Base-by-base conservation (phyloP, 306 rosid genomes). In the Begonia masoniana region DNA sequence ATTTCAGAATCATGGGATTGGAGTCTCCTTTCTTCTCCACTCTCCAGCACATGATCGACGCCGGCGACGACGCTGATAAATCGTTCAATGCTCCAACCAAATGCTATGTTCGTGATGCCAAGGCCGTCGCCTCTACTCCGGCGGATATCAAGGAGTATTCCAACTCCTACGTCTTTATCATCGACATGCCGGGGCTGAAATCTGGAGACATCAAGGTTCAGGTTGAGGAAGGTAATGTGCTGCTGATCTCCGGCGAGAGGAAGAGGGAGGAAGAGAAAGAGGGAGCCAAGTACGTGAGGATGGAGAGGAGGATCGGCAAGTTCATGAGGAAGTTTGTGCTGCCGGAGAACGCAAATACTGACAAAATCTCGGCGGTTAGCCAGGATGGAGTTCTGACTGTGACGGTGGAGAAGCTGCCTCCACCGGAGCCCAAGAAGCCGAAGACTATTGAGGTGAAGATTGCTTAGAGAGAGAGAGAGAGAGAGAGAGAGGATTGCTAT, bases 351-450 rank as follows among this genome's bases (percentile, higher is more conserved):
- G 96, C 88, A 0, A 73, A 91, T 17, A 62, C 56, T 0, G 82
- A 91, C 0, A 63, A 79, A 1, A 62, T 91, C 10, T 78, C 96
- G 2, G 99, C 99, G 0, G 63, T 74, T 2, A 82, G 86, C 51
- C 92, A 78, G 42, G 96, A 86, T 5, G 99, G 99, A 1, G 99
- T 91, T 39, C 78, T 91, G 4, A 83, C 75, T 21, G 99, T 91
- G 3, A 78, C 86, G 0, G 86, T 91, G 10, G 43, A 81, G 54
- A 91, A 91, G 74, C 64, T 86, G 64, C 96, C 94, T 0, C 99
- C 99, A 2, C 96, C 99, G 31, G 75, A 81, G 75, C 99, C 99
- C 3, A 89, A 89, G 79, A 85, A 89, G 72, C 82, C 97, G 7
- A 89, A 77, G 80, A 74, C 80, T 6, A 69, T 86, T 5, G 77